Percentiles rank a stretch among this genome's conserved stretches.
These are phyloP conservation scores for Paratinospora sagittata DNA, from an alignment of 164 flowering plant species.

Conservation along the genomic window DNA sequence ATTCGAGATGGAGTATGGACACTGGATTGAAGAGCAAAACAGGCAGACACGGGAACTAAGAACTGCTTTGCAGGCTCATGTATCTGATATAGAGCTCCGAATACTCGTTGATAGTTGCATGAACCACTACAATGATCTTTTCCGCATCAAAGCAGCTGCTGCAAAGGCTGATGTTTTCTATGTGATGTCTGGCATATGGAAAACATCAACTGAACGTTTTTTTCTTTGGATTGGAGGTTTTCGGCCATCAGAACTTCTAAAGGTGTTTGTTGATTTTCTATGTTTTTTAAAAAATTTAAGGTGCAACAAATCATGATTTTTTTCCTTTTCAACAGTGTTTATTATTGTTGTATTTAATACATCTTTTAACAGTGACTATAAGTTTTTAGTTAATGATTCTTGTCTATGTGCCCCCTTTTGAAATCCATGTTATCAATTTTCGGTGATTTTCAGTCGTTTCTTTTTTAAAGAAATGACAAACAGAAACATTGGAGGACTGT, in stretches of 20 bases:
- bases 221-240: conserved; percentile 97
- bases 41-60: conserved; percentile 49
- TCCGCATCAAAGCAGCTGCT: conserved; percentile 66
- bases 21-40: conserved; percentile 82
- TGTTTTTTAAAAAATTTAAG: neutral
- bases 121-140: conserved; percentile 71
- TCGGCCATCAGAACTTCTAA: conserved; percentile 89
- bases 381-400: neutral
- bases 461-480: too few relatives aligned
- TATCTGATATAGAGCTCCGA: conserved; percentile 35
- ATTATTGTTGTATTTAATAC: neutral
- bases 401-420: neutral
- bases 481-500: too few relatives aligned
- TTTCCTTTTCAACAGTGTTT: neutral
- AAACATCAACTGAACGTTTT: conserved; percentile 71
- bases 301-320: neutral
- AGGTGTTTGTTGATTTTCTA: conserved; percentile 36
- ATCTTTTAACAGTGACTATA: neutral
- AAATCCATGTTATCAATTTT: neutral
- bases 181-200: conserved; percentile 90
- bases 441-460: too few relatives aligned
- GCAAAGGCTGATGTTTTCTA: conserved; percentile 85
- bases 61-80: conserved; percentile 52
- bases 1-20: conserved; percentile 76
- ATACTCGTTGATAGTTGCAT: conserved; percentile 48